Evolutionary conservation across 805 yeast species (phyloP), one percentile per base, ranked within the genome.

Genomic region (Hanseniaspora guilliermondii): DNA sequence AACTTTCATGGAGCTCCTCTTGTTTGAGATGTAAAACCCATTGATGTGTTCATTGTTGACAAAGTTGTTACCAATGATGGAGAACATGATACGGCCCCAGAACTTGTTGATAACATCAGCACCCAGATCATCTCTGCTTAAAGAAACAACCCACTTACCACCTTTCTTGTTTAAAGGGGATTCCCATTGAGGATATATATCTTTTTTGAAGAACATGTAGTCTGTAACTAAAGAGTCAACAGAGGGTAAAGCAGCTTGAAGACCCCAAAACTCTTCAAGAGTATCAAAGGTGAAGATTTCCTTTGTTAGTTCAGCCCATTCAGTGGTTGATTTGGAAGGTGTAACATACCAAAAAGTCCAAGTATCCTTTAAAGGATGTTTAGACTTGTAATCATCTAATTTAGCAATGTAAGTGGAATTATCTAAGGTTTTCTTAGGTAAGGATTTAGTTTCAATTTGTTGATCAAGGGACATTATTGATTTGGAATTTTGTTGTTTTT

Each of bases 251-350:
- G 94, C 85, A 71, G 93, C 89, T 76, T 80, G 85, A 60, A 91
- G 84, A 25, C 97, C 98, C 98, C 98, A 93, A 74, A 93, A 93
- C 70, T 91, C 97, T 74, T 93, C 98, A 52, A 93, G 97, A n/a
- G 96, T 81, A 54, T 82, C 78, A 64, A 93, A 87, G 24, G 94
- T 80, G 62, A 88, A 91, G 50, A 93, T 94, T 56, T 96, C 94
- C 73, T 88, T 88, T 65, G 93, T 77, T 60, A 88, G 77, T 65
- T 89, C 95, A 54, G 87, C 78, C 97, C 97, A 91, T 72, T 87
- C 95, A 60, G 74, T 73, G 60, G 74, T 76, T 65, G 82, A 85
- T 57, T 81, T 79, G 58, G 87, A 82, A 58, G 98, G 97, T 74
- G 88, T 88, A 57, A 95, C 86, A 77, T 87, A 93, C 98, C 98